Evolutionary conservation across 768 basidiomycete species (phyloP).

Genomic region (Neoboletus magnificus): DNA sequence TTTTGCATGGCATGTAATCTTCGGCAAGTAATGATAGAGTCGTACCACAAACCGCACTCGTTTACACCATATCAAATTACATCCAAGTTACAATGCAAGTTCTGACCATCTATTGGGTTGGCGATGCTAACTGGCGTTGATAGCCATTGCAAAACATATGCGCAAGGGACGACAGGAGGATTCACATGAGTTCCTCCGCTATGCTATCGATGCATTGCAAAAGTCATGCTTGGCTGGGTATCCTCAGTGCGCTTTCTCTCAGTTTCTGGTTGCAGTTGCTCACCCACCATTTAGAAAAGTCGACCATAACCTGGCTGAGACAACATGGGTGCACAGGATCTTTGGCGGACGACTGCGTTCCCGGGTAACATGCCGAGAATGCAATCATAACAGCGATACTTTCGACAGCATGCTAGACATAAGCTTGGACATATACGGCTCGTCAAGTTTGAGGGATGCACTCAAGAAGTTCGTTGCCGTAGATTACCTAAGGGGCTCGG

Average conservation of each 20-base stretch:
- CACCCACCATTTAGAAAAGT: conserved; percentile 50
- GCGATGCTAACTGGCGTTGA: conserved; percentile 3
- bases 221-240: conserved; percentile 73
- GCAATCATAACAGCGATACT: conserved; percentile 88
- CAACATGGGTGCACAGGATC: conserved; percentile 91
- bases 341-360: conserved; percentile 93
- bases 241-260: conserved; percentile 53
- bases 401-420: conserved; percentile 94
- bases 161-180: conserved; percentile 93
- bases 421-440: conserved; percentile 80
- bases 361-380: conserved; percentile 80
- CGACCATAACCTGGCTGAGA: conserved; percentile 69
- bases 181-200: conserved; percentile 95
- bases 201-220: conserved; percentile 89
- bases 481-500: conserved; percentile 81
- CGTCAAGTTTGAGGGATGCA: conserved; percentile 62
- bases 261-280: conserved; percentile 1
- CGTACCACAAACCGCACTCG: conserved; percentile 44
- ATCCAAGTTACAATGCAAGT: conserved; percentile 66
- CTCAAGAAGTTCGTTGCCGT: conserved; percentile 76
- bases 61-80: conserved; percentile 68
- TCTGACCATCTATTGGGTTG: not conserved
- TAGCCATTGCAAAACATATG: conserved; percentile 91
- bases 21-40: conserved; percentile 50
- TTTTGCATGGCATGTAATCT: conserved; percentile 85